Base-by-base conservation (phyloP, 257 asterid genomes). In the Penstemon eatonii region DNA sequence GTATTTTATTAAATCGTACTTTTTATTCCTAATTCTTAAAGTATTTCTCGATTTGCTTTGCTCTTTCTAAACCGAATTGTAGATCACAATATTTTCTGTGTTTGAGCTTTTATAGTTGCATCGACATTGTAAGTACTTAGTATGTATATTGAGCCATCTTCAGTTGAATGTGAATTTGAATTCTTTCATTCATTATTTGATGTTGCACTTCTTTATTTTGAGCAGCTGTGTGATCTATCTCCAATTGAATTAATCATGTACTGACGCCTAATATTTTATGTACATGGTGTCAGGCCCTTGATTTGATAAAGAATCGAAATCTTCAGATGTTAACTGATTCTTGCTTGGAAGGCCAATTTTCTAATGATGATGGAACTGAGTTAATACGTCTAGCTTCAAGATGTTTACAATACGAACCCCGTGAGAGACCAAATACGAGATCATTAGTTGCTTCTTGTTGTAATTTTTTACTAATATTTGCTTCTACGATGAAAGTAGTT, bases 281-380 rank as follows among this genome's bases (percentile, higher is more conserved):
- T 56, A 45, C 64, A 53, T 74, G 56, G 65, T 75, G 60, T 63
- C 90, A 87, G 90, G 94, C 94, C 72, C 88, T 87, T 70, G 94
- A 87, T 87, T 76, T 87, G 84, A 87, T 87, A 61, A 87, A 75
- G 86, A 88, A 87, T 67, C 84, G 90, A 69, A 87, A 87, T 72
- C 87, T 87, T 68, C 94, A 87, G 63, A 87, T 84, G 94, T 70
- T 87, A 36, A 87, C 90, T 33, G 94, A 87, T 79, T 87, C 94
- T 67, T 87, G 94, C 80, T 82, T 87, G 83, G 94, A 87, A 79
- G 90, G 90, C 44, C 85, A 87, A 75, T 81, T 87, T 72, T 73
- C 94, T 50, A 82, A 78, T 58, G 88, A 84, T 68, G 93, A 82
- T 72, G 88, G 94, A 59, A 87, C 88, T 47, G 94, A 87, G 76